Conservation (phyloP, 768 basidiomycete species). For the Russula brevipes region DNA sequence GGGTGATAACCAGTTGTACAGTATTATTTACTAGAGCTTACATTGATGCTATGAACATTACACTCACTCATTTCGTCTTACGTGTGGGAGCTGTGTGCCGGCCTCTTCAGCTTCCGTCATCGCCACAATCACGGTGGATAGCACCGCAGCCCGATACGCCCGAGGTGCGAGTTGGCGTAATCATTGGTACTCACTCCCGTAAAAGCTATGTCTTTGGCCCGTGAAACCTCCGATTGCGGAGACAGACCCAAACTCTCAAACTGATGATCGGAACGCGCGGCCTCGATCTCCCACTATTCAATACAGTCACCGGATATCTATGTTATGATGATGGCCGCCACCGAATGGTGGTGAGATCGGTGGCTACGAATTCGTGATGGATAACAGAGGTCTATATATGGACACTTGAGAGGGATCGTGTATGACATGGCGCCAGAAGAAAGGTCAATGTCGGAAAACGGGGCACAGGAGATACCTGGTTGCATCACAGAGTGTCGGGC, state of each 20-base stretch:
- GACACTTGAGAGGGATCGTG: not conserved
- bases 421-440: not conserved
- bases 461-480: slow-evolving; percentile 20
- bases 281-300: not conserved
- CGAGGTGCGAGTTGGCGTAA: no score
- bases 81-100: not conserved
- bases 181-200: no score
- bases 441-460: not conserved
- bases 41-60: slow-evolving; percentile 23
- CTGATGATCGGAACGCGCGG: not conserved
- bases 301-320: slow-evolving; percentile 1
- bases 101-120: not conserved
- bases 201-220: no score
- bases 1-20: slow-evolving; percentile 23
- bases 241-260: not conserved
- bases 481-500: slow-evolving; percentile 55
- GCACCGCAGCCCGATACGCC: not conserved
- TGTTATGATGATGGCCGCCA: not conserved
- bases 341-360: not conserved
- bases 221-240: no score
- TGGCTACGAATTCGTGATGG: not conserved
- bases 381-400: not conserved
- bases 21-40: slow-evolving; percentile 24
- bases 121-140: not conserved
- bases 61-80: not conserved